Conservation (phyloP, 1,284 basidiomycete species). For the Volvariella surrecta region DNA sequence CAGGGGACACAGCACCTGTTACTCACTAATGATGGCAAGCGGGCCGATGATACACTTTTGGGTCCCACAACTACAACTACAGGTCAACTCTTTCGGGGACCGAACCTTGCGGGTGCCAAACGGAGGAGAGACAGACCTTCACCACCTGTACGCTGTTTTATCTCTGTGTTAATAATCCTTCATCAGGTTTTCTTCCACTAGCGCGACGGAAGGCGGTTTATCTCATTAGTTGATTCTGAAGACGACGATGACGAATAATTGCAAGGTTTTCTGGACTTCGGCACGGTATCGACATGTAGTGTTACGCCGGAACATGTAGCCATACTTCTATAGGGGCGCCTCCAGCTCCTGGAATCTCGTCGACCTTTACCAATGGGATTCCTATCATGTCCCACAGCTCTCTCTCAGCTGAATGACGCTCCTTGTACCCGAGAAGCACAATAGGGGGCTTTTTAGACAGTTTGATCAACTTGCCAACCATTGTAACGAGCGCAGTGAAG, state of each 20-base stretch:
- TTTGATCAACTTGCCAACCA: slow-evolving; percentile 37
- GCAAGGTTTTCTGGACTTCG: background rate
- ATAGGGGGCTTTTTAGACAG: slow-evolving; percentile 27
- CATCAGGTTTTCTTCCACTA: slow-evolving; percentile 10
- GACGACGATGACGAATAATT: slow-evolving; percentile 25
- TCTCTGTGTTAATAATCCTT: background rate
- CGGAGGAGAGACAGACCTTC: slow-evolving; percentile 22
- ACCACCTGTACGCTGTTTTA: slow-evolving; percentile 22
- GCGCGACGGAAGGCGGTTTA: slow-evolving; percentile 36
- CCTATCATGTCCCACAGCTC: slow-evolving; percentile 60
- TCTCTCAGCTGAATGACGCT: slow-evolving; percentile 68
- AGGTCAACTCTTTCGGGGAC: no score
- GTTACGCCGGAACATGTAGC: slow-evolving; percentile 27
- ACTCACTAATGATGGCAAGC: no score
- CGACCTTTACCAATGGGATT: slow-evolving; percentile 47
- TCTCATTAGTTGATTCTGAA: slow-evolving; percentile 36
- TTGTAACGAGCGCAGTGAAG: slow-evolving; percentile 60
- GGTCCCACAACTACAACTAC: no score
- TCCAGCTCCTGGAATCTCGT: slow-evolving; percentile 43
- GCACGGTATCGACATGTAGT: background rate
- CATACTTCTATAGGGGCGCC: slow-evolving; percentile 68
- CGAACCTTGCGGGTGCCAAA: no score
- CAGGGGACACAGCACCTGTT: no score
- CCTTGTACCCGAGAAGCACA: slow-evolving; percentile 75
- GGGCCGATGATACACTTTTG: no score